A percentile compares a stretch with the other conserved stretches of the same genome.
Evolutionary conservation across 306 rosid genomes (phyloP).

Genomic region (Fragaria nilgerrensis): DNA sequence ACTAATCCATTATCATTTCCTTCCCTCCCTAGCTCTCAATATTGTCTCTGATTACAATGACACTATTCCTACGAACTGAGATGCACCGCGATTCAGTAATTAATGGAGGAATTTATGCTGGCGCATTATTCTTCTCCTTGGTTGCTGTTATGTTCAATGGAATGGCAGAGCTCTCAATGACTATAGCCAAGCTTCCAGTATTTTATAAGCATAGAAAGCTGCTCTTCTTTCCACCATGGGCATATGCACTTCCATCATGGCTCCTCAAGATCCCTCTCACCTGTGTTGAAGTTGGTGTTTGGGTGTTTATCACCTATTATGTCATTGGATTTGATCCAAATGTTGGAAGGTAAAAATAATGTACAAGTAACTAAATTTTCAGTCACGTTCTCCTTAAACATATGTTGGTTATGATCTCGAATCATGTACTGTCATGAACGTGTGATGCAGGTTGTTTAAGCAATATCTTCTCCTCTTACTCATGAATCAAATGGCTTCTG

Average conservation of each 20-base stretch:
- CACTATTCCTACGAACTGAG: constrained; percentile 43
- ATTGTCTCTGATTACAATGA: constrained; percentile 39
- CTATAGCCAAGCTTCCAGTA: constrained; percentile 51
- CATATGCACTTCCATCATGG: constrained; percentile 58
- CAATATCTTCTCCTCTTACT: constrained; percentile 43
- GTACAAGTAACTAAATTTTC: background rate
- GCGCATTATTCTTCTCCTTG: constrained; percentile 48
- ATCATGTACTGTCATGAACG: background rate
- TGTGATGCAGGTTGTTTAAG: constrained; percentile 41
- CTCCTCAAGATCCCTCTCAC: constrained; percentile 54
- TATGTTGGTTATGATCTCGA: background rate
- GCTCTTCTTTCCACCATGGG: constrained; percentile 63
- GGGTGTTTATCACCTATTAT: constrained; percentile 59
- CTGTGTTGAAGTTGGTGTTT: constrained; percentile 45
- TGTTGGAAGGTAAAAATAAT: constrained; percentile 33
- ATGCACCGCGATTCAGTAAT: constrained; percentile 42
- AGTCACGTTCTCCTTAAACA: background rate
- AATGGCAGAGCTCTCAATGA: constrained; percentile 53
- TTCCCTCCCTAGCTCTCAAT: constrained; percentile 26
- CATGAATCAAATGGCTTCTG: constrained; percentile 48
- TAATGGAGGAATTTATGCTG: constrained; percentile 45
- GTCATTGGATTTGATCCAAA: constrained; percentile 68
- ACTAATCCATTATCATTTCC: background rate
- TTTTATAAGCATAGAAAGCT: constrained; percentile 60
- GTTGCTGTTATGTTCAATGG: constrained; percentile 57